Evolutionary conservation across 495 filamentous ascomycete genomes (phyloP).

Genomic region (Aspergillus steynii): DNA sequence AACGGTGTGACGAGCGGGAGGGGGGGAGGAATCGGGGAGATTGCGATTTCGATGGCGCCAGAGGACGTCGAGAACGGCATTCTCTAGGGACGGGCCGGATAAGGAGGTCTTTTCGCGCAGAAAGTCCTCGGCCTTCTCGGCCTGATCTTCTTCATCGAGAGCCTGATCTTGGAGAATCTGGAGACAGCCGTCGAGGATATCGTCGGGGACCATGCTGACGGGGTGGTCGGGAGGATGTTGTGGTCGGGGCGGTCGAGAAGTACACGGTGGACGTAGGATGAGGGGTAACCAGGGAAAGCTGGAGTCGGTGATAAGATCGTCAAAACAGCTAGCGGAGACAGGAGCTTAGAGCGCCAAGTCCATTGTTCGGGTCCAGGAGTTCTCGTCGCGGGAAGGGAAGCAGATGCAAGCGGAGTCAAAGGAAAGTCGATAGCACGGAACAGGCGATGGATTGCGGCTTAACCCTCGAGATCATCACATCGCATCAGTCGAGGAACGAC

Average conservation of each 20-base stretch:
- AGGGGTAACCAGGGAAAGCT: conserved; percentile 15
- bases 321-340: conserved; percentile 2
- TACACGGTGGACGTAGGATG: conserved; percentile 5
- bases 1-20: conserved; percentile 83
- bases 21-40: conserved; percentile 72
- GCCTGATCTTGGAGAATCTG: conserved; percentile 79
- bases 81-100: conserved; percentile 77
- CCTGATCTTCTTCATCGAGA: conserved; percentile 93
- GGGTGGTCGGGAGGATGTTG: conserved; percentile 4
- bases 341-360: not conserved
- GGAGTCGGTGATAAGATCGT: conserved; percentile 5
- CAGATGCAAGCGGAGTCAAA: conserved; percentile 5
- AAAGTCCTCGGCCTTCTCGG: conserved; percentile 86
- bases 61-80: conserved; percentile 85
- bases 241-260: conserved; percentile 13
- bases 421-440: conserved; percentile 17
- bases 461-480: conserved; percentile 34
- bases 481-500: conserved; percentile 29
- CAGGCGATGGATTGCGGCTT: conserved; percentile 24
- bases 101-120: conserved; percentile 77
- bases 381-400: not conserved
- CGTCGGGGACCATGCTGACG: conserved; percentile 79
- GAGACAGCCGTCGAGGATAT: conserved; percentile 86
- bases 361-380: conserved; percentile 2
- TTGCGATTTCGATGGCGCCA: conserved; percentile 86